These are phyloP conservation scores for Lagerstroemia speciosa DNA, from an alignment of 345 rosid genomes.

Conservation along the genomic window DNA sequence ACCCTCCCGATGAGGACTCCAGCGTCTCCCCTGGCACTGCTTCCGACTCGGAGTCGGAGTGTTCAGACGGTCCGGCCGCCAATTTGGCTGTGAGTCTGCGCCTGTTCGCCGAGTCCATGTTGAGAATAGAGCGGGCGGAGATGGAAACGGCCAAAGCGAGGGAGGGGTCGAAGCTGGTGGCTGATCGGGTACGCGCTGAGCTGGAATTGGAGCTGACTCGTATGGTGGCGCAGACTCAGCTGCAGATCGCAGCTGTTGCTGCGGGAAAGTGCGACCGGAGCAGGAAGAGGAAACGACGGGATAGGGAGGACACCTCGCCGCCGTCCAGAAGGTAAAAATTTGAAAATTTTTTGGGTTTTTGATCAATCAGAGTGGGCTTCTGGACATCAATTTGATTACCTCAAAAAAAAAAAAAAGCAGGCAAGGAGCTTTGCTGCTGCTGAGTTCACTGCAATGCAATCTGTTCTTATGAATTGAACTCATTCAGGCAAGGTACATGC, in stretches of 20 bases:
- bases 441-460: conserved; percentile 34
- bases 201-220: conserved; percentile 46
- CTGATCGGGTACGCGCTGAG: conserved; percentile 38
- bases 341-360: neutral
- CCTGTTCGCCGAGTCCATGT: conserved; percentile 40
- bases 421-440: conserved; percentile 27
- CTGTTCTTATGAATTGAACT: conserved; percentile 12
- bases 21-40: conserved; percentile 4
- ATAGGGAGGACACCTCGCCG: conserved; percentile 19
- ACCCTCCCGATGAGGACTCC: conserved; percentile 12
- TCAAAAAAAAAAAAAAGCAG: conserved; percentile 15
- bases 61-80: conserved; percentile 6
- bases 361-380: neutral
- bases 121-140: conserved; percentile 38
- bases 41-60: conserved; percentile 11
- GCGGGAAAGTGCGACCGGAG: conserved; percentile 5
- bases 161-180: conserved; percentile 42
- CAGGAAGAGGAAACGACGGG: conserved; percentile 46
- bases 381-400: neutral
- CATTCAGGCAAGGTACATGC: neutral
- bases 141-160: conserved; percentile 54
- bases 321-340: conserved; percentile 17
- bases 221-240: conserved; percentile 38
- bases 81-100: conserved; percentile 25
- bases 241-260: conserved; percentile 33